Evolutionary conservation across 495 filamentous ascomycete species (phyloP).

Genomic region (Tuber melanosporum): DNA sequence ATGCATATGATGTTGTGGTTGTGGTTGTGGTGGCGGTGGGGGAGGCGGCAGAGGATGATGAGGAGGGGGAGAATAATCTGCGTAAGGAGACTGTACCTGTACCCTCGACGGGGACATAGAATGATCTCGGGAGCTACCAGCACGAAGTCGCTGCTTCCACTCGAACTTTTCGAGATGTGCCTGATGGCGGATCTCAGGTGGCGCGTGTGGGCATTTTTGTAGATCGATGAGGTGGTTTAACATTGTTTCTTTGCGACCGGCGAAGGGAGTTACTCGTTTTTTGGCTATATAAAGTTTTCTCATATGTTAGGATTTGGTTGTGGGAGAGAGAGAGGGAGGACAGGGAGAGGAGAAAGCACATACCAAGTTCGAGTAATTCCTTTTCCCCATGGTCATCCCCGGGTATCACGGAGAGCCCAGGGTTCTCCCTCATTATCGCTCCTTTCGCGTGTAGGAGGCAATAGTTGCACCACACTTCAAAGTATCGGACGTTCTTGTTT

Average conservation of each 20-base stretch:
- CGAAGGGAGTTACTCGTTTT: conserved; percentile 1
- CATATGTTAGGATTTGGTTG: not conserved
- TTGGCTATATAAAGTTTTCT: not conserved
- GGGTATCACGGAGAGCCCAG: not conserved
- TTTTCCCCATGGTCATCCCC: not conserved
- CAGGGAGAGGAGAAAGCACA: not conserved
- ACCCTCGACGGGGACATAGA: not conserved
- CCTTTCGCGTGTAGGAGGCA: not conserved
- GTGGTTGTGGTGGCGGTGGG: not conserved
- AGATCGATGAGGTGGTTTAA: conserved; percentile 1
- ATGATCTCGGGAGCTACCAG: not conserved
- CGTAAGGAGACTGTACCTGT: not conserved
- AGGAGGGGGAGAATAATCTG: not conserved
- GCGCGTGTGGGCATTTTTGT: not conserved
- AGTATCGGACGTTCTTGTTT: not conserved
- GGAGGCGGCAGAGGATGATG: not conserved
- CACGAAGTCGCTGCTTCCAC: not conserved
- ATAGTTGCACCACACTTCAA: conserved; percentile 3
- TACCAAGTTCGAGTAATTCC: not conserved
- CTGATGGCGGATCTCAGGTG: not conserved
- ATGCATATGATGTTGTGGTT: not conserved
- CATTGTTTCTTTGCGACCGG: not conserved
- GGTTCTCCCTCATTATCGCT: not conserved
- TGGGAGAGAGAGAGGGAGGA: not conserved
- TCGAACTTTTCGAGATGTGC: not conserved